These are phyloP conservation scores for Cyclotella kingstonii DNA, from an alignment of 108 stramenopile genomes.

Conservation along the genomic window DNA sequence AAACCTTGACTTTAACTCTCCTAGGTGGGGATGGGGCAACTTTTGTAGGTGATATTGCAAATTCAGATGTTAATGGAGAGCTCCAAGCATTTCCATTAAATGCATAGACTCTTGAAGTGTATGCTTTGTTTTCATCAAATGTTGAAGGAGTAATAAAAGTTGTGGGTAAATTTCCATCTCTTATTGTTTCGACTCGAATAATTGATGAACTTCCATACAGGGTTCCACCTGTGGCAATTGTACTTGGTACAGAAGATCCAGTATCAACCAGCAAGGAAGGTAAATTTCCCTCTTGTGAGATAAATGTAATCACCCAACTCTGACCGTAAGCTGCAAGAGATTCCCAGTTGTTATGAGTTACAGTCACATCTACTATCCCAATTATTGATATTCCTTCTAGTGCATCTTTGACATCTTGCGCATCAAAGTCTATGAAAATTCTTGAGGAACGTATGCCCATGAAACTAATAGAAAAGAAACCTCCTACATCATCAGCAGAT, in stretches of 20 bases:
- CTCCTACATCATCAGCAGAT: conserved; percentile 44
- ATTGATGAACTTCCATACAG: conserved; percentile 32
- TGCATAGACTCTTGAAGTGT: conserved; percentile 53
- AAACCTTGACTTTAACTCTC: conserved; percentile 20
- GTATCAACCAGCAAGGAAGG: conserved; percentile 53
- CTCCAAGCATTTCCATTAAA: conserved; percentile 52
- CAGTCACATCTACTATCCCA: conserved; percentile 40
- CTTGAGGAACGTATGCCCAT: conserved; percentile 33
- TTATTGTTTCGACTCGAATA: conserved; percentile 27
- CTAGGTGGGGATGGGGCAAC: conserved; percentile 30
- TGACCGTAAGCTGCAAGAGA: conserved; percentile 16
- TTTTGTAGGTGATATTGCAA: conserved; percentile 22
- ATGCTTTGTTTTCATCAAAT: conserved; percentile 43
- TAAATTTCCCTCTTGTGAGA: conserved; percentile 17
- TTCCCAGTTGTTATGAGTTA: conserved; percentile 7
- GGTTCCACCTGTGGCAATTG: conserved; percentile 40
- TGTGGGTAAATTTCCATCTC: conserved; percentile 26
- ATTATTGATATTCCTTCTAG: conserved; percentile 53
- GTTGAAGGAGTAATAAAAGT: conserved; percentile 38
- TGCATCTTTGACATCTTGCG: conserved; percentile 26
- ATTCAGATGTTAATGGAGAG: conserved; percentile 4
- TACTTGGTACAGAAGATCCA: conserved; percentile 29
- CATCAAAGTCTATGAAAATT: conserved; percentile 31
- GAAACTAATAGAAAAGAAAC: conserved; percentile 37
- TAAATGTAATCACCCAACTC: conserved; percentile 33